Evolutionary conservation across 331 rosid species (phyloP), one percentile per base, ranked within the genome.

Genomic region (Quercus tomentella): DNA sequence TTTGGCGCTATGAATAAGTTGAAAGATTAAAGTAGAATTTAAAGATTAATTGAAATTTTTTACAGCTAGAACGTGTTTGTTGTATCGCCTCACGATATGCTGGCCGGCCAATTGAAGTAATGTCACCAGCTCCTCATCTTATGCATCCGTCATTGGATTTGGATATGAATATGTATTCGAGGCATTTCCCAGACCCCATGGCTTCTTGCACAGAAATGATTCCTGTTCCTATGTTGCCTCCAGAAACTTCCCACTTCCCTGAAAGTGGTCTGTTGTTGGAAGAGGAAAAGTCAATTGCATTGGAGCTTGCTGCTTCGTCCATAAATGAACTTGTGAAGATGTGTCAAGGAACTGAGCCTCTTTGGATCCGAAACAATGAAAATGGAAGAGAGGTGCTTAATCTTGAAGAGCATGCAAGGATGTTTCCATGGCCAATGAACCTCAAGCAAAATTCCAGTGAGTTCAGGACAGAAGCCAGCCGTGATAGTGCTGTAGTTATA

Each of bases 151-250:
- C 97, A 3, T 69, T 95, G 83, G 99, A 95, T 56, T 81, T 95
- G 76, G 99, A 93, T 85, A 95, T 95, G 97, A 86, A 85, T 83
- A 93, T 93, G 4, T 95, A 93, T 83, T 81, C 97, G 12, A 85
- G 98, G 82, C 89, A 90, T 77, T 95, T 88, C 58, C 21, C 79
- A 0, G 97, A 93, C 63, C 85, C 88, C 15, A 82, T 91, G 76
- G 67, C 81, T 55, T 66, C 92, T 0, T 86, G 92, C 74, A 37
- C 88, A 0, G 92, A 88, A 77, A 92, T 93, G 89, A 83, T 92
- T 63, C 87, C 92, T 6, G 83, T 89, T 2, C 92, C 94, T 0
- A 87, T 90, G 94, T 65, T 90, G 56, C 97, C 93, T 0, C 82
- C 86, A 0, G 91, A 87, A 20, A 52, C 87, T 52, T 82, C 88